These are phyloP conservation scores for Ceratobasidium sp. DNA, from an alignment of 1,284 basidiomycete species.

Conservation along the genomic window DNA sequence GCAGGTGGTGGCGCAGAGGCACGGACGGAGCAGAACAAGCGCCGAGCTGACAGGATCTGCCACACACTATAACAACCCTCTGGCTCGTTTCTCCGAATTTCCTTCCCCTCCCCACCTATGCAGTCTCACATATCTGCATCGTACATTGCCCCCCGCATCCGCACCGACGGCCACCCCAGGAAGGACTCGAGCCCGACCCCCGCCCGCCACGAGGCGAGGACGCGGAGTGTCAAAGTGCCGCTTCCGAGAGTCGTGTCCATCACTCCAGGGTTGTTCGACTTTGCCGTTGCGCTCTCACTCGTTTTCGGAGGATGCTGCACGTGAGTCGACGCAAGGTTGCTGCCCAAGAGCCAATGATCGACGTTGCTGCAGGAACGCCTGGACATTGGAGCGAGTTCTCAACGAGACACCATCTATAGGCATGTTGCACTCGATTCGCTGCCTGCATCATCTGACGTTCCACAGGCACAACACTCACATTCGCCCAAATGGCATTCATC, in stretches of 20 bases:
- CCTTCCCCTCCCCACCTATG: background rate
- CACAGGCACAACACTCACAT: constrained; percentile 81
- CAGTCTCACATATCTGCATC: constrained; percentile 14
- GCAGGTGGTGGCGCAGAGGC: background rate
- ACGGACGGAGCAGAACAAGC: background rate
- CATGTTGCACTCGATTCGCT: constrained; percentile 50
- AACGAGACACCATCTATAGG: constrained; percentile 72
- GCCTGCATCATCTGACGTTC: constrained; percentile 13
- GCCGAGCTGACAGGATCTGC: background rate
- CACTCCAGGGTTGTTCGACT: constrained; percentile 48
- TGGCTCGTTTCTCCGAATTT: background rate
- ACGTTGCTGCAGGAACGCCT: constrained; percentile 63
- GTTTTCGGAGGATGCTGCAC: constrained; percentile 84
- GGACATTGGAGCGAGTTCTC: constrained; percentile 72
- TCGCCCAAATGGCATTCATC: constrained; percentile 83
- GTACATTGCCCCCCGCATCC: constrained; percentile 23
- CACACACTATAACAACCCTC: background rate
- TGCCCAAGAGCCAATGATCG: background rate
- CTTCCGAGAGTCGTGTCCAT: background rate
- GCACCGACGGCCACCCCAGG: background rate
- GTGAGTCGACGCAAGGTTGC: constrained; percentile 55
- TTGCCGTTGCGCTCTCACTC: constrained; percentile 57
- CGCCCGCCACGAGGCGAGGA: background rate
- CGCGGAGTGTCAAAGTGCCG: background rate
- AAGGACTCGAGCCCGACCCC: background rate